phyloP scores from a whole-genome alignment of 2,329 filamentous ascomycete genomes.

The Capronia americana region DNA sequence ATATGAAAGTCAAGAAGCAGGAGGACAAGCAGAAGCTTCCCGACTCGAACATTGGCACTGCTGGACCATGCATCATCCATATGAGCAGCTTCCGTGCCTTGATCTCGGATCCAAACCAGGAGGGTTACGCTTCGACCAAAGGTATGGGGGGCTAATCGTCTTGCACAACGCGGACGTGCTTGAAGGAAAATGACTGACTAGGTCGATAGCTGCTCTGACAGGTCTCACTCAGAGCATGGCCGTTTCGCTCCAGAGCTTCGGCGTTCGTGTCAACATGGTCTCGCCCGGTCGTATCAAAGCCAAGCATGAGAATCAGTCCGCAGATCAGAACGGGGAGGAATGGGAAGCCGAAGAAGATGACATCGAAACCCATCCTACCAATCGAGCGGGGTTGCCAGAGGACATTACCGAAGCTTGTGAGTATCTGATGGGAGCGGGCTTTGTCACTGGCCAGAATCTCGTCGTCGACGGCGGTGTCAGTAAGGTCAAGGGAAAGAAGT shows the following conservation, averaged over 20 bases:
- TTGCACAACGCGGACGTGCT: background rate
- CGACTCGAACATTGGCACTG: conserved; percentile 32
- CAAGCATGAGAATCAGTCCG: conserved; percentile 54
- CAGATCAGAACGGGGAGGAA: conserved; percentile 50
- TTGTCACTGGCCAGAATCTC: conserved; percentile 40
- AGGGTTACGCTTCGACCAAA: conserved; percentile 56
- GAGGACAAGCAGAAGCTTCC: conserved; percentile 34
- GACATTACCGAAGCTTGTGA: conserved; percentile 54
- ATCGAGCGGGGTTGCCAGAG: conserved; percentile 54
- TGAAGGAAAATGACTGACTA: background rate
- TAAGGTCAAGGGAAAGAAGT: conserved; percentile 38
- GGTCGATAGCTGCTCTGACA: conserved; percentile 42
- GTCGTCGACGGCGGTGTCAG: conserved; percentile 40
- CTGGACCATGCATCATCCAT: conserved; percentile 54
- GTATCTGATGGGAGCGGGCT: conserved; percentile 41
- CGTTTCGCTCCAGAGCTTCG: conserved; percentile 44
- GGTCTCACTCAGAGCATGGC: conserved; percentile 50
- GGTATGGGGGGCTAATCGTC: conserved; percentile 15
- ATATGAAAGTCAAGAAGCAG: conserved; percentile 49
- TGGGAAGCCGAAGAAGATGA: conserved; percentile 52
- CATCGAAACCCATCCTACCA: conserved; percentile 51
- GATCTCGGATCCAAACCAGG: conserved; percentile 56
- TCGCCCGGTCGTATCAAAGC: conserved; percentile 56
- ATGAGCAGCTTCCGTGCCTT: conserved; percentile 56
- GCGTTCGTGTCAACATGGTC: conserved; percentile 50